These are phyloP conservation scores for Liquidambar formosana DNA, from an alignment of 164 flowering plant species.

Conservation along the genomic window DNA sequence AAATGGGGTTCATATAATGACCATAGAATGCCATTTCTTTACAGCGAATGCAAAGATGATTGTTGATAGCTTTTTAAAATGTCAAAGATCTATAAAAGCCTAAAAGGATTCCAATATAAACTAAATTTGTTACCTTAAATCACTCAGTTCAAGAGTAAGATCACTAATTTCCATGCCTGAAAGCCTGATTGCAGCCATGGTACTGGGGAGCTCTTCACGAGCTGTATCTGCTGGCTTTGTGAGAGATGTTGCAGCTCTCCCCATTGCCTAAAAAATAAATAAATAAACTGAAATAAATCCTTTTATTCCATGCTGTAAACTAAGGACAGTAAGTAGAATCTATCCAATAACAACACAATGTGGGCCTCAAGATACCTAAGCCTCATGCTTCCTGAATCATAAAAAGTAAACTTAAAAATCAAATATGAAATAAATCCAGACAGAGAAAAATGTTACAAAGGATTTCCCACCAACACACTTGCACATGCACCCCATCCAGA, in stretches of 20 bases:
- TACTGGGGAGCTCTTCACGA: conserved; percentile 85
- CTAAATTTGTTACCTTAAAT: conserved; percentile 60
- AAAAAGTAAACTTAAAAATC: too few species aligned
- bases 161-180: conserved; percentile 97
- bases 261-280: conserved; percentile 64
- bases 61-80: not conserved
- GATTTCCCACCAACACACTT: too few species aligned
- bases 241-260: conserved; percentile 83
- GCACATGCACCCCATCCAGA: too few species aligned
- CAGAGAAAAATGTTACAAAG: too few species aligned
- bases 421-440: too few species aligned
- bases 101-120: not conserved
- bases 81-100: not conserved
- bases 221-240: conserved; percentile 89
- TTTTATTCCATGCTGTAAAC: too few species aligned
- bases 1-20: not conserved
- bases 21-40: not conserved
- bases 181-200: conserved; percentile 93
- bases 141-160: conserved; percentile 87
- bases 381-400: too few species aligned
- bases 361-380: too few species aligned
- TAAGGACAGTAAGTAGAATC: too few species aligned
- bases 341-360: too few species aligned
- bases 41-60: not conserved
- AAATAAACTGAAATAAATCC: conserved; percentile 13